Base-by-base conservation (phyloP, 2,329 filamentous ascomycete species). In the Aciculosporium take region DNA sequence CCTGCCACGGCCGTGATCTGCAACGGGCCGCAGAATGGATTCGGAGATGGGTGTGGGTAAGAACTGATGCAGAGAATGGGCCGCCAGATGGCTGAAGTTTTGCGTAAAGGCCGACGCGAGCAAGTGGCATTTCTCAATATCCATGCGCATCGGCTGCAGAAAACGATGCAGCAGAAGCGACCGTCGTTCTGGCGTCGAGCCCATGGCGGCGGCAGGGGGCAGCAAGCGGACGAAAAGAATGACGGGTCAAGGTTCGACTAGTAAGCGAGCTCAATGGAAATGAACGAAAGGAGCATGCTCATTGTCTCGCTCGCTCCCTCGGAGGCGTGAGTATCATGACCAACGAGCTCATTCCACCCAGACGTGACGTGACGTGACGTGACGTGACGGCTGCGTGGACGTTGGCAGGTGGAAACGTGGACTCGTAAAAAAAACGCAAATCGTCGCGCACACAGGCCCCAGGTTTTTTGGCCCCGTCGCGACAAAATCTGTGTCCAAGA, bases 1-100 rank as follows among this genome's bases (percentile, higher is more conserved):
- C 74, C 70, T 58, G 54, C 68, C 66, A 45, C 61, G 62, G 47
- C 63, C 60, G 40, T 54, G 52, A 29, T 62, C 57, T 18, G 57
- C 58, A 9, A 63, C 58, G 9, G 69, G 72, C 29, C 69, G 64
- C 46, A 79, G 53, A 40, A 79, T 68, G 6, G 70, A 69, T 47
- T 77, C 73, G 3, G 71, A 72, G 49, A 79, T 75, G 36, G 75
- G 75, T 3, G 75, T 79, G 9, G 73, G 64, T 27, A 79, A 56
- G 50, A 79, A 79, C 52, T 79, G 74, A 30, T 70, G 60, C 18
- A 57, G 45, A 1, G 72, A 74, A 28, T 72, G 57, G 42, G 68
- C 66, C 18, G 75, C 70, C 35, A 79, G 60, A 6, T 58, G 51
- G 18, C 54, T 56, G 49, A 75, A 79, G 20, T 62, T 68, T 10